Percentiles rank a stretch among this genome's conserved stretches.
Evolutionary conservation across 352 stramenopile species (phyloP).

Genomic region (Globisporangium okanoganense): DNA sequence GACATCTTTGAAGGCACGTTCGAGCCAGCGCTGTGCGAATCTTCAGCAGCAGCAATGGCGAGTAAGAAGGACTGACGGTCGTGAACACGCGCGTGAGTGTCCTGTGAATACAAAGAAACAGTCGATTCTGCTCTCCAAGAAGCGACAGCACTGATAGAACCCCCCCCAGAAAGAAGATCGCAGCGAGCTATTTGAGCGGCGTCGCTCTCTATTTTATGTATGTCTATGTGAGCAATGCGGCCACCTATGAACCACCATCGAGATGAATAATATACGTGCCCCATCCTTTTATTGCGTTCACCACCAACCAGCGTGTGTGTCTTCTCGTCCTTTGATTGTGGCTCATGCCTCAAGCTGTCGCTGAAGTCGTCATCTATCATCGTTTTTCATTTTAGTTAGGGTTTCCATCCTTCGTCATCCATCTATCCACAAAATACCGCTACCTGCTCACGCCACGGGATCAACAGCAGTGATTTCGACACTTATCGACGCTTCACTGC

Average conservation of each 20-base stretch:
- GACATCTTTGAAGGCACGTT: slow-evolving; percentile 87
- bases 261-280: neutral
- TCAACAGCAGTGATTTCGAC: slow-evolving; percentile 8
- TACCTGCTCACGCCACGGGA: slow-evolving; percentile 19
- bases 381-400: slow-evolving; percentile 10
- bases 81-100: neutral
- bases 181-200: too few species aligned
- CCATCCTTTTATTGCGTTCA: neutral
- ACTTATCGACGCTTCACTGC: neutral
- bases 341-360: neutral
- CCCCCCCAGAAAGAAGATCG: neutral
- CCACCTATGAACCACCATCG: neutral
- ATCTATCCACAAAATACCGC: slow-evolving; percentile 7
- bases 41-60: slow-evolving; percentile 6
- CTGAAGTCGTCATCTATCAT: neutral
- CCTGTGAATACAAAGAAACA: neutral
- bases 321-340: neutral
- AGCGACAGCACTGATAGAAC: neutral
- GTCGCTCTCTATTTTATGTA: slow-evolving; percentile 3
- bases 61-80: neutral
- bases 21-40: slow-evolving; percentile 57
- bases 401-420: neutral
- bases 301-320: neutral
- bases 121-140: neutral
- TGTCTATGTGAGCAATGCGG: neutral